Percentiles rank a stretch among this genome's conserved stretches.
phyloP scores from a whole-genome alignment of 768 basidiomycete genomes.

The Russula earlei region DNA sequence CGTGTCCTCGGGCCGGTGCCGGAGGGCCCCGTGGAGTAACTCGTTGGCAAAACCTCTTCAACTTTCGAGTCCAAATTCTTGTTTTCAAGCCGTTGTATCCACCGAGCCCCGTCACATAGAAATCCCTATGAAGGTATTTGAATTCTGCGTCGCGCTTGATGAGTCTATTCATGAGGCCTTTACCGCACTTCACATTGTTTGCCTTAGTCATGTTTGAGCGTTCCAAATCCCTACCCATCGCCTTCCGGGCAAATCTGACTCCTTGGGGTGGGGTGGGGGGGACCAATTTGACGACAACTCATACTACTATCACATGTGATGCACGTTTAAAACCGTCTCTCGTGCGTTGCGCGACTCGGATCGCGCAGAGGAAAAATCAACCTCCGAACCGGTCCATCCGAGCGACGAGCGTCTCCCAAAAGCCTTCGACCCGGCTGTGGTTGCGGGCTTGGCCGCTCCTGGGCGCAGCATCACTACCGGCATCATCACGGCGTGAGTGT shows the following conservation, averaged over 20 bases:
- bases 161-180: constrained; percentile 11
- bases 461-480: no score
- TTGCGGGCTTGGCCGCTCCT: no score
- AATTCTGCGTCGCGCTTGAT: constrained; percentile 11
- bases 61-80: background rate
- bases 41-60: background rate
- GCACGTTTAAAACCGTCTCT: constrained; percentile 14
- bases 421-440: no score
- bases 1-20: no score
- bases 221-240: constrained; percentile 12
- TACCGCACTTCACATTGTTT: constrained; percentile 8
- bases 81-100: background rate
- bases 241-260: constrained; percentile 15
- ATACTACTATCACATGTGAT: constrained; percentile 3
- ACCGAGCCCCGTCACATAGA: constrained; percentile 11
- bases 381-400: constrained; percentile 11
- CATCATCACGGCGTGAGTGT: no score
- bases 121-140: constrained; percentile 19
- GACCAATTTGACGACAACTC: constrained; percentile 3
- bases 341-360: constrained; percentile 17
- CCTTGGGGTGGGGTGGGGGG: constrained; percentile 2
- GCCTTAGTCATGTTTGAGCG: constrained; percentile 20
- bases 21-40: no score
- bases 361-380: constrained; percentile 17
- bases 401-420: constrained; percentile 12